phyloP scores from a whole-genome alignment of 257 asterid species.

The Sherardia arvensis region DNA sequence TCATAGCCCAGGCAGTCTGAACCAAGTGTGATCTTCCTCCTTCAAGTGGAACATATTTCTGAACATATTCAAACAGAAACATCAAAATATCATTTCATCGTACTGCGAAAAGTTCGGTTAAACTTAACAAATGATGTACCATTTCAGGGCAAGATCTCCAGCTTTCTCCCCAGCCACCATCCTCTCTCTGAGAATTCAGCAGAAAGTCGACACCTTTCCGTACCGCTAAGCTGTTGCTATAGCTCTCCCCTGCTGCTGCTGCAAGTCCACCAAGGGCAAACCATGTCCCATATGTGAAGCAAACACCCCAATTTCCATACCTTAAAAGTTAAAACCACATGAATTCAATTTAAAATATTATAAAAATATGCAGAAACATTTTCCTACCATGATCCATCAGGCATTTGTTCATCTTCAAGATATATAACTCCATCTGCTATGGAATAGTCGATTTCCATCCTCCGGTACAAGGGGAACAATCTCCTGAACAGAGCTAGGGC shows the following conservation, averaged over 20 bases:
- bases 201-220: slow-evolving; percentile 56
- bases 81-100: not conserved
- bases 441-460: slow-evolving; percentile 16
- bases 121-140: slow-evolving; percentile 26
- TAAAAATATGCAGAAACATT: no score
- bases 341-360: not conserved
- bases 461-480: slow-evolving; percentile 19
- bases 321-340: slow-evolving; percentile 5
- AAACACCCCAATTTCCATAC: slow-evolving; percentile 25
- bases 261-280: slow-evolving; percentile 25
- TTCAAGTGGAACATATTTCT: slow-evolving; percentile 66
- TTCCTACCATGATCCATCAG: slow-evolving; percentile 33
- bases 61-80: slow-evolving; percentile 3
- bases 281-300: slow-evolving; percentile 30
- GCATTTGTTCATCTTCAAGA: slow-evolving; percentile 22
- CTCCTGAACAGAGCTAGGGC: slow-evolving; percentile 18
- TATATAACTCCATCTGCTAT: slow-evolving; percentile 10
- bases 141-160: slow-evolving; percentile 72
- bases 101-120: not conserved
- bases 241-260: slow-evolving; percentile 17
- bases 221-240: slow-evolving; percentile 34
- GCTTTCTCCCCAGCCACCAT: slow-evolving; percentile 98
- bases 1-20: slow-evolving; percentile 86
- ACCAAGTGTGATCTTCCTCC: slow-evolving; percentile 64
- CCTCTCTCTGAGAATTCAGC: slow-evolving; percentile 42